A percentile compares a stretch with the other conserved stretches of the same genome.
Conservation (phyloP, 2,329 filamentous ascomycete species). For the Phialophora tarda region DNA sequence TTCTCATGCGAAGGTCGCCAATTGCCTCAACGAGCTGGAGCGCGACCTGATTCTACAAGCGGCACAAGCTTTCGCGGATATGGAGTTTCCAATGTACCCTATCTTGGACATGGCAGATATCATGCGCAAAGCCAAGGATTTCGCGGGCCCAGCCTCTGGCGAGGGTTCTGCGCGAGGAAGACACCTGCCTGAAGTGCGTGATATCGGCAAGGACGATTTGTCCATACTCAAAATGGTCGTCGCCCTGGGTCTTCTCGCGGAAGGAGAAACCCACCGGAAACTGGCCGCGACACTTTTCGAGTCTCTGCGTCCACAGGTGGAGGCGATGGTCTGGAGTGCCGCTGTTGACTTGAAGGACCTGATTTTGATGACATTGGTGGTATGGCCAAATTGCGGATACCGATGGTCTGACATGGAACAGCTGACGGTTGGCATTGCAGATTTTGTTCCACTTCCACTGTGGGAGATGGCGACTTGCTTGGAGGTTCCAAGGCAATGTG, state of each 20-base stretch:
- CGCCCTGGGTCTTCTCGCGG: slow-evolving; percentile 13
- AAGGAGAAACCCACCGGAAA: slow-evolving; percentile 18
- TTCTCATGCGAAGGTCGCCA: not conserved
- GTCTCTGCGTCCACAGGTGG: slow-evolving; percentile 10
- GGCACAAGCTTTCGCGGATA: slow-evolving; percentile 8
- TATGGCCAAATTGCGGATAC: not conserved
- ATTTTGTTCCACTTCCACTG: slow-evolving; percentile 23
- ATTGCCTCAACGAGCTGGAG: not conserved
- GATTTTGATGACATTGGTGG: slow-evolving; percentile 16
- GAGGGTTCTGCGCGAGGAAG: not conserved
- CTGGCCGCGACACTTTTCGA: slow-evolving; percentile 14
- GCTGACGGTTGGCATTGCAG: slow-evolving; percentile 2
- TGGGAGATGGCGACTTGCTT: slow-evolving; percentile 20
- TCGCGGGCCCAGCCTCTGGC: not conserved
- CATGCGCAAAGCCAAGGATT: not conserved
- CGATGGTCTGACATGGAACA: not conserved
- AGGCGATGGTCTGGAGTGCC: slow-evolving; percentile 19
- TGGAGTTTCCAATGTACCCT: slow-evolving; percentile 17
- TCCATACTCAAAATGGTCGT: slow-evolving; percentile 20
- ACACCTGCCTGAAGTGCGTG: not conserved
- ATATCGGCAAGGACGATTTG: slow-evolving; percentile 8
- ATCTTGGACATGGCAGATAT: slow-evolving; percentile 12
- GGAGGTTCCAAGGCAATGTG: slow-evolving; percentile 22
- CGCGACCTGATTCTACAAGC: not conserved
- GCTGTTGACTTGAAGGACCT: slow-evolving; percentile 18